These are phyloP conservation scores for Hypsizygus marmoreus DNA, from an alignment of 768 basidiomycete species.

Conservation along the genomic window DNA sequence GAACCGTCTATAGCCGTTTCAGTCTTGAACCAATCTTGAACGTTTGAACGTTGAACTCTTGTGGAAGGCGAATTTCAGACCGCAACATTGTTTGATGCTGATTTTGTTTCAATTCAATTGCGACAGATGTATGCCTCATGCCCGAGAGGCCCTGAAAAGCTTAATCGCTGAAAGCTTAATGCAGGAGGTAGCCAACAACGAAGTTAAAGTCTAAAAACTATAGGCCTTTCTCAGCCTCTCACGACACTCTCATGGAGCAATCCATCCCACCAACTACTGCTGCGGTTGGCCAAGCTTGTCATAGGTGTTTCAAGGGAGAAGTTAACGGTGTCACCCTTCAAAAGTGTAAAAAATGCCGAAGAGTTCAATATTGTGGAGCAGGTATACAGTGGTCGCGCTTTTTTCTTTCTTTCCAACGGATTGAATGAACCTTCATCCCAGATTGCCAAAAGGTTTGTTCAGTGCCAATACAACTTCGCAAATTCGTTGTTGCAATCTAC, in stretches of 20 bases:
- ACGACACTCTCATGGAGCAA: no score
- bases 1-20: no score
- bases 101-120: no score
- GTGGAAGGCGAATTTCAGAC: no score
- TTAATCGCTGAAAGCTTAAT: no score
- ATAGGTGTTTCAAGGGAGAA: constrained; percentile 30
- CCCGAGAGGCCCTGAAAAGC: no score
- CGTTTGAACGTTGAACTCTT: no score
- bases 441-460: constrained; percentile 32
- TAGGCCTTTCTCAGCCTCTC: background rate
- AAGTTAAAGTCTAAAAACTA: background rate
- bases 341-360: constrained; percentile 31
- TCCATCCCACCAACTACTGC: constrained; percentile 26
- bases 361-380: constrained; percentile 33
- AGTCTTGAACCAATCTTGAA: no score
- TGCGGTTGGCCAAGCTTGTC: constrained; percentile 30
- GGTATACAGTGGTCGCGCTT: constrained; percentile 17
- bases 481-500: background rate
- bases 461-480: background rate
- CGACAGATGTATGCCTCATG: no score
- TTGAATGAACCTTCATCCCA: constrained; percentile 4
- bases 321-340: constrained; percentile 18
- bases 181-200: background rate
- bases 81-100: no score
- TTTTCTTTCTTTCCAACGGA: background rate